Percentiles rank a stretch among this genome's conserved stretches.
Conservation (phyloP, 2,329 filamentous ascomycete genomes). For the Erysiphe pulchra region DNA sequence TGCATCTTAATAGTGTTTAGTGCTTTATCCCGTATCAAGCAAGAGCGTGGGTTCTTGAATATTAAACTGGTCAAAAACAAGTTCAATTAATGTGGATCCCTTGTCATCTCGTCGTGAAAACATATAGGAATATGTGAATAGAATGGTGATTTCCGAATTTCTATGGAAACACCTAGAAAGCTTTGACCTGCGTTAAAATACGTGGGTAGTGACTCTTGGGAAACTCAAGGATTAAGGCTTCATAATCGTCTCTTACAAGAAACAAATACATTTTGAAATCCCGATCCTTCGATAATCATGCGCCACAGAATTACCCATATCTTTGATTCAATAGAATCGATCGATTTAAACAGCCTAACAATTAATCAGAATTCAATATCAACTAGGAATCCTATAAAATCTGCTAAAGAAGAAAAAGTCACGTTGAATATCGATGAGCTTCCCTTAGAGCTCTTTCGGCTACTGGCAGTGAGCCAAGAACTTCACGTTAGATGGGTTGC, state of each 20-base stretch:
- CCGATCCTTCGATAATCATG: conserved; percentile 21
- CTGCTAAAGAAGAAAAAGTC: conserved; percentile 53
- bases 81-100: too few relatives aligned
- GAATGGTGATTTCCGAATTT: too few relatives aligned
- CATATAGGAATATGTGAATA: too few relatives aligned
- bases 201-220: too few relatives aligned
- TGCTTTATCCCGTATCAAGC: too few relatives aligned
- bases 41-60: too few relatives aligned
- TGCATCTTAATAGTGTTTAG: conserved; percentile 5
- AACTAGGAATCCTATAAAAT: conserved; percentile 30
- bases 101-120: too few relatives aligned
- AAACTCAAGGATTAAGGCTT: too few relatives aligned
- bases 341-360: conserved; percentile 37
- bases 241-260: too few relatives aligned
- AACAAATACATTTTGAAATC: background rate
- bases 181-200: too few relatives aligned
- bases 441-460: conserved; percentile 33
- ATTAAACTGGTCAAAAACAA: too few relatives aligned
- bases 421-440: conserved; percentile 47
- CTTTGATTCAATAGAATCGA: conserved; percentile 32
- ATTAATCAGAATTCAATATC: conserved; percentile 27
- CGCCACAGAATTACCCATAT: conserved; percentile 61
- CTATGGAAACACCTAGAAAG: too few relatives aligned
- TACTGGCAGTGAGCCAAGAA: conserved; percentile 39
- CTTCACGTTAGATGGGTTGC: conserved; percentile 63